Evolutionary conservation across 2,329 filamentous ascomycete genomes (phyloP), one percentile per base, ranked within the genome.

Genomic region (Ceratocystis destructans): DNA sequence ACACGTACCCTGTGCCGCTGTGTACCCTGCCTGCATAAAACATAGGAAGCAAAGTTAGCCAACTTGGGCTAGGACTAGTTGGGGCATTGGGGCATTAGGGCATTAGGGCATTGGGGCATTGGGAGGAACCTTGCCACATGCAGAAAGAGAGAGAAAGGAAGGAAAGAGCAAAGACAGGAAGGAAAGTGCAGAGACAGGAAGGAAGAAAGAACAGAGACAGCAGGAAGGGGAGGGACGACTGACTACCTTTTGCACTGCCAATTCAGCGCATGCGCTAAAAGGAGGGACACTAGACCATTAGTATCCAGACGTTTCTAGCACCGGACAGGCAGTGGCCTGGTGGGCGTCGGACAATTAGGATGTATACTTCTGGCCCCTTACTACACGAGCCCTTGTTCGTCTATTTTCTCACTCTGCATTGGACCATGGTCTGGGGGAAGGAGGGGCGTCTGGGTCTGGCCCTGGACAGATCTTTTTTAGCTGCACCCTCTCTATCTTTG

Each of bases 401-500:
- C 53, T 57, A 57, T 57, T 57, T 57, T 57, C 25, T 57, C 53
- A 57, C 53, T 20, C 48, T 20, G 48, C 15, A 50, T 50, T n/a
- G 48, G 48, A 8, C 48, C 48, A n/a, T 20, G 46, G 46, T 20
- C 22, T 50, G 46, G 46, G 17, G n/a, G n/a, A n/a, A 50, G 48
- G 48, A 22, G n/a, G n/a, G 48, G 48, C 10, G 37, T 22, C n/a
- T 57, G 22, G 53, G 53, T 33, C 53, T 31, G 53, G 53, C 53
- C 53, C 53, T 57, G 22, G 17, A 57, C 53, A 28, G 22, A 57
- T 57, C 15, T 57, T 57, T 57, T 57, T 57, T 57, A 57, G 12
- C 25, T 57, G 53, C 53, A 57, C 53, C 53, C 53, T 57, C 53
- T 57, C 53, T 57, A 57, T 20, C 53, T 31, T 41, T 33, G 53